Conservation (phyloP, 805 yeast genomes). For the Yamadazyma kitorensis region DNA sequence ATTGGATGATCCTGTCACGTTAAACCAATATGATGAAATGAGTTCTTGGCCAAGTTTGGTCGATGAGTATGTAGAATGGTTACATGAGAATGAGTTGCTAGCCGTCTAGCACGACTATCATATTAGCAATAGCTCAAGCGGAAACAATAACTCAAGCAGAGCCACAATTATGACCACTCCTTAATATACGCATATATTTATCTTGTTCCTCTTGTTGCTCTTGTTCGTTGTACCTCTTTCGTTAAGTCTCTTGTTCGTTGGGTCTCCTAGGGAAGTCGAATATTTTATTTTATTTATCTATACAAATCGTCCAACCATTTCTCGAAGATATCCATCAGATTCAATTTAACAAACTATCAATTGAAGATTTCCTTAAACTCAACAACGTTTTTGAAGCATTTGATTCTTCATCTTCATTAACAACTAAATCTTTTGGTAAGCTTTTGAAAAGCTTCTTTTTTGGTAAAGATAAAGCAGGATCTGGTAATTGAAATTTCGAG, state of each 20-base stretch:
- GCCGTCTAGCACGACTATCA: no score
- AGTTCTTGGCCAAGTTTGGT: slow-evolving; percentile 92
- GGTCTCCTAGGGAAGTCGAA: no score
- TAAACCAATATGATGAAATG: slow-evolving; percentile 66
- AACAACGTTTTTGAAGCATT: slow-evolving; percentile 39
- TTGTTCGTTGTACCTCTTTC: no score
- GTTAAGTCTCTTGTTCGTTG: no score
- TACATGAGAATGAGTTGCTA: slow-evolving; percentile 2
- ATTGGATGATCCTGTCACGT: slow-evolving; percentile 41
- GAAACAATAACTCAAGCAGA: no score
- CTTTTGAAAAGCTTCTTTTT: slow-evolving; percentile 30
- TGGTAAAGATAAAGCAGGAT: slow-evolving; percentile 35
- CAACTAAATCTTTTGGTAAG: slow-evolving; percentile 22
- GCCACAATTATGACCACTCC: no score
- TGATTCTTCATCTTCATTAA: slow-evolving; percentile 19
- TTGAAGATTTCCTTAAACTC: slow-evolving; percentile 39
- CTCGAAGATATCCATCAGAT: neutral
- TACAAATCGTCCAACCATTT: no score
- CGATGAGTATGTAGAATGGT: slow-evolving; percentile 74
- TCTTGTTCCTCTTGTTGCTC: no score
- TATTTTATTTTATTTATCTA: no score
- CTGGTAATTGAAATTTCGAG: slow-evolving; percentile 33
- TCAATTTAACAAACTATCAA: slow-evolving; percentile 38
- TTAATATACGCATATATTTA: no score
- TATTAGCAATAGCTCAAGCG: neutral